Evolutionary conservation across 805 yeast genomes (phyloP).

Genomic region (Candida ascalaphidarum): DNA sequence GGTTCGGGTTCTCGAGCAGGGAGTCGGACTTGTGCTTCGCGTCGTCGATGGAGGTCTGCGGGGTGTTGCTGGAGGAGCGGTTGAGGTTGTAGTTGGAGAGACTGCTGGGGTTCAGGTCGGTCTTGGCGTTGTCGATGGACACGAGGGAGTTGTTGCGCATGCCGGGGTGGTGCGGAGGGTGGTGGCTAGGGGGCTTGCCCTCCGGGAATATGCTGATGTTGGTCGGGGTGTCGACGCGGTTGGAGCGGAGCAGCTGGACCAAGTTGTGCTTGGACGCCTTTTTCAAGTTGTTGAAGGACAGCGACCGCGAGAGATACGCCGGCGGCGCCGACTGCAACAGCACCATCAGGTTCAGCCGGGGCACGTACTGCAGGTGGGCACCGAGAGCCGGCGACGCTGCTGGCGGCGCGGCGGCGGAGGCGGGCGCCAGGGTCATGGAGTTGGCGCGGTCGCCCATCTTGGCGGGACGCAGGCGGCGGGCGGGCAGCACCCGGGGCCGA

Average conservation of each 20-base stretch:
- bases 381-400: slow-evolving; percentile 3
- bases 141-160: slow-evolving; percentile 1
- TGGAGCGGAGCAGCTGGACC: slow-evolving; percentile 14
- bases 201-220: slow-evolving; percentile 7
- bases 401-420: slow-evolving; percentile 2
- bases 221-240: slow-evolving; percentile 16
- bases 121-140: slow-evolving; percentile 1
- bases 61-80: slow-evolving; percentile 19
- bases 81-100: slow-evolving; percentile 13
- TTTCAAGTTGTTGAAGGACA: slow-evolving; percentile 11
- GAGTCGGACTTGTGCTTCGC: slow-evolving; percentile 3
- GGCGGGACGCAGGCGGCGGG: slow-evolving; percentile 30
- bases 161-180: slow-evolving; percentile 1
- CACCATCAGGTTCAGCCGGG: slow-evolving; percentile 3
- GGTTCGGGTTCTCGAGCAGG: slow-evolving; percentile 1
- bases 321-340: slow-evolving; percentile 3
- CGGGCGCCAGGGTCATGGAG: slow-evolving; percentile 1
- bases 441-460: slow-evolving; percentile 10
- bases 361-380: slow-evolving; percentile 1
- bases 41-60: slow-evolving; percentile 20
- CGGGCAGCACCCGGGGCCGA: slow-evolving; percentile 35
- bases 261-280: slow-evolving; percentile 8
- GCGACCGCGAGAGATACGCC: slow-evolving; percentile 4
- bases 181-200: not conserved
- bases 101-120: slow-evolving; percentile 15